These are phyloP conservation scores for Musa schizocarpa DNA, from an alignment of 176 grass and related monocot species.

Conservation along the genomic window DNA sequence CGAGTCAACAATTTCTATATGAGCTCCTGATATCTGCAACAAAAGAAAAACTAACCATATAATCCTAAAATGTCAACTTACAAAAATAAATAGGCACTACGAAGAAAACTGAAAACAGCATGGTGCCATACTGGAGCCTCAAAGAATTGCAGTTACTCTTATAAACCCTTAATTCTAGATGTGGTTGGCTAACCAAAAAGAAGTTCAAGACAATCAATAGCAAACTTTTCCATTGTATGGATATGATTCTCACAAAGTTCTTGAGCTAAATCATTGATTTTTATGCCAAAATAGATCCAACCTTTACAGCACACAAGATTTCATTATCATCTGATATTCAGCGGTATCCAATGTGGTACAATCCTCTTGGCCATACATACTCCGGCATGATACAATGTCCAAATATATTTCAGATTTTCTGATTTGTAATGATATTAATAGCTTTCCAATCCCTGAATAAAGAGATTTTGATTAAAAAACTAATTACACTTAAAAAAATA, in stretches of 20 bases:
- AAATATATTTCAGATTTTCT: too few relatives aligned
- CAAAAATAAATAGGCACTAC: background rate
- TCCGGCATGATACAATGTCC: background rate
- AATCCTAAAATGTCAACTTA: conserved; percentile 12
- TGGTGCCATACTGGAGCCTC: background rate
- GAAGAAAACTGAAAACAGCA: background rate
- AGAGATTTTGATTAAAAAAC: background rate
- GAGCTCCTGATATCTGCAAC: conserved; percentile 93
- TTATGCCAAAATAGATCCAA: too few relatives aligned
- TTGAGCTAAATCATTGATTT: background rate
- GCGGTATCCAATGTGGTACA: too few relatives aligned
- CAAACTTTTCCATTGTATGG: background rate
- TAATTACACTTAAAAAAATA: background rate
- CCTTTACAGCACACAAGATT: background rate
- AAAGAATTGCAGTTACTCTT: too few relatives aligned
- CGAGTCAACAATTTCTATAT: conserved; percentile 75
- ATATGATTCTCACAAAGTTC: background rate
- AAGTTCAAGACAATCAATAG: background rate
- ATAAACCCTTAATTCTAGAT: background rate
- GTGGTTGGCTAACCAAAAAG: background rate
- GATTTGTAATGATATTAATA: background rate
- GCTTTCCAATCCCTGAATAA: background rate
- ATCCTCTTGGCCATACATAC: background rate
- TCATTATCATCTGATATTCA: background rate
- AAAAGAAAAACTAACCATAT: background rate